Base-by-base conservation (phyloP, 352 stramenopile species). In the Pythium angustatum region DNA sequence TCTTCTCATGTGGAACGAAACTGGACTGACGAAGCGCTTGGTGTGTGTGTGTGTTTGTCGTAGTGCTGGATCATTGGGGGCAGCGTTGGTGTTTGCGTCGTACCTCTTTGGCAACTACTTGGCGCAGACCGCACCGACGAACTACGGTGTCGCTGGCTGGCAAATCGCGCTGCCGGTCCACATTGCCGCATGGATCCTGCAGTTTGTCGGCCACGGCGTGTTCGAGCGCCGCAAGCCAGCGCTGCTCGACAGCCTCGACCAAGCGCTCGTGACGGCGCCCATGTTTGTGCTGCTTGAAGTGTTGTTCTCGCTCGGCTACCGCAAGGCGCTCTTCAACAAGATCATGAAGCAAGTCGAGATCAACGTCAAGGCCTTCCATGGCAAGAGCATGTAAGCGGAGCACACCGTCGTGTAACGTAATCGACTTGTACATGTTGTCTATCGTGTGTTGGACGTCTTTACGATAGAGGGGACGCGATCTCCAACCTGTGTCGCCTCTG, bases 141-240 rank as follows among this genome's bases (percentile, higher is more conserved):
- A 60, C 51, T 76, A 81, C 12, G 78, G 78, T 17, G 62, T 75
- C 0, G 62, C 75, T 2, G 74, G 59, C 17, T 89, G 83, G 83
- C 57, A 82, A 43, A 55, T 93, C n/a, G 82, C 79, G 12, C 52
- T 91, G 14, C 71, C 52, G 17, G 68, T 90, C 17, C 83, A 96
- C 67, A 58, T 80, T 9, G 67, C 68, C n/a, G 74, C 74, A 5
- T 96, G 88, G 89, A 83, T 89, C 51, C 24, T 30, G n/a, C 79
- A 97, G 68, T 93, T 97, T 61, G 87, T 94, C 61, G 89, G 85
- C 30, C 88, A 96, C 62, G 83, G 77, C 17, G 76, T 96, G n/a
- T 94, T 90, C 40, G 89, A 96, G 62, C 75, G 85, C 43, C 82
- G 85, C 56, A 90, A 92, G 44, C 89, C 89, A 0, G 88, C 89